A percentile compares a stretch with the other conserved stretches of the same genome.
These are phyloP conservation scores for Rhodamnia rubescens DNA, from an alignment of 345 rosid genomes.

Conservation along the genomic window DNA sequence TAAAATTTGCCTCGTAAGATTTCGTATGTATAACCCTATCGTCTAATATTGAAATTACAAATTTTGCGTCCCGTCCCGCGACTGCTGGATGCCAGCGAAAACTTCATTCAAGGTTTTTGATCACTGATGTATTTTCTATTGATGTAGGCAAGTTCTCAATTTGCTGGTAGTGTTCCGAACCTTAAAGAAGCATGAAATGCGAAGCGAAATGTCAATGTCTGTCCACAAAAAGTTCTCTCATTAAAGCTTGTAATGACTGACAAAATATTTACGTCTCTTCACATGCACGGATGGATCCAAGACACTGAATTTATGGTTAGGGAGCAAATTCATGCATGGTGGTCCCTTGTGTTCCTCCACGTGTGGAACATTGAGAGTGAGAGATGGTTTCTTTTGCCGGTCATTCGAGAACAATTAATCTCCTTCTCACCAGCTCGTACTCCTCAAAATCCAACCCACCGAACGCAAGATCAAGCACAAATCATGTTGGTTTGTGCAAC, in stretches of 20 bases:
- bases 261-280: background rate
- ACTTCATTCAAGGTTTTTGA: background rate
- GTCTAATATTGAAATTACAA: background rate
- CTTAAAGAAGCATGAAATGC: background rate
- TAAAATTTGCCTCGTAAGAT: background rate
- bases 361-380: background rate
- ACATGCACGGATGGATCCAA: background rate
- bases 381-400: background rate
- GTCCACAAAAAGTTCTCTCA: background rate
- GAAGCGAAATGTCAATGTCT: background rate
- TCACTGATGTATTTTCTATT: background rate
- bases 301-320: background rate
- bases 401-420: background rate
- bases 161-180: background rate
- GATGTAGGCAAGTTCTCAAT: background rate
- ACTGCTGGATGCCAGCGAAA: background rate
- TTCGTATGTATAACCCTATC: background rate
- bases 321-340: background rate
- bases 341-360: background rate
- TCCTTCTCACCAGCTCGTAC: background rate
- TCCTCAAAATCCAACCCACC: background rate
- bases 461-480: background rate
- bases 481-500: background rate
- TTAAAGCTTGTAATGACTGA: background rate
- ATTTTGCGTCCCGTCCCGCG: background rate